phyloP scores from a whole-genome alignment of 106 monocot genomes.

The Cymbidium sinense region DNA sequence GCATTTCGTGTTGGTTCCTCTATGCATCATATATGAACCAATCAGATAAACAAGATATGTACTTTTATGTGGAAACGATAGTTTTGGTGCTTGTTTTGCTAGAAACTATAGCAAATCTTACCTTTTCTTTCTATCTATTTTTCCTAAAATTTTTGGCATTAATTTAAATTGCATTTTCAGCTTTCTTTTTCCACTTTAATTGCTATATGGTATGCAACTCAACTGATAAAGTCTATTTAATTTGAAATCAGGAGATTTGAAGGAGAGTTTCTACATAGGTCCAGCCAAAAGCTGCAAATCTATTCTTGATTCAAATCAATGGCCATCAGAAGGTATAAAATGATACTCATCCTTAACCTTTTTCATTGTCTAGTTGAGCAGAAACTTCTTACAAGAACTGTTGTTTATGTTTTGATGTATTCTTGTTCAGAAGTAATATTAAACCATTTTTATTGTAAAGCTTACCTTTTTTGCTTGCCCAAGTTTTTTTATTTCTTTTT shows the following conservation, averaged over 20 bases:
- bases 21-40: too few relatives aligned
- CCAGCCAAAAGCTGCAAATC: constrained; percentile 19
- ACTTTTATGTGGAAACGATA: not conserved
- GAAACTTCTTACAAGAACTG: too few relatives aligned
- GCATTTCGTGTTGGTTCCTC: too few relatives aligned
- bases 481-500: not conserved
- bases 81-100: not conserved
- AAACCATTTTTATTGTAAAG: not conserved
- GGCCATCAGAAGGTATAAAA: constrained; percentile 68
- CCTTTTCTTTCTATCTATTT: not conserved
- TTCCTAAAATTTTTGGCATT: not conserved
- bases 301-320: constrained; percentile 39
- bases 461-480: not conserved
- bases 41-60: not conserved
- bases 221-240: constrained; percentile 1
- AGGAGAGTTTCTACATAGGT: constrained; percentile 87
- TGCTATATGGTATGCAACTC: not conserved
- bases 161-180: not conserved
- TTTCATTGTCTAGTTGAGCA: not conserved
- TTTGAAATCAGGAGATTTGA: constrained; percentile 54
- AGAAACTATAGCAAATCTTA: not conserved
- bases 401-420: not conserved
- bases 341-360: not conserved
- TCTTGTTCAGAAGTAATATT: not conserved
- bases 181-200: not conserved